Base-by-base conservation (phyloP, 75 land plant species). In the Cupressus sempervirens region DNA sequence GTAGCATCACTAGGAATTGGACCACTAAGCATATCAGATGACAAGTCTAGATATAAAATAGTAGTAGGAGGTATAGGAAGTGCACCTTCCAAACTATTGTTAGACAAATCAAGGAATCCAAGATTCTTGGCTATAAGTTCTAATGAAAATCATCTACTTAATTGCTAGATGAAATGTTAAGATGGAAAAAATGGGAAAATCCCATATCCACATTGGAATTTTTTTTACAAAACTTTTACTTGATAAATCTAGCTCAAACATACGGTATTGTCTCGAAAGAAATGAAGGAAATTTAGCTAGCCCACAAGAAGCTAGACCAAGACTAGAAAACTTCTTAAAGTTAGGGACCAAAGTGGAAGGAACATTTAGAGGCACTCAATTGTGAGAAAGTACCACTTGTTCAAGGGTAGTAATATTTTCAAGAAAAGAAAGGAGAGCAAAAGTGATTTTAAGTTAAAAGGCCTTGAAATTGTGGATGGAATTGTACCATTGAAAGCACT, bases 51-150 rank as follows among this genome's bases (percentile, higher is more conserved):
- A 50, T 50, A 12, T 50, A 50, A 79, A 23, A 75, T 36, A 32
- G 18, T 18, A 40, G 75, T 43, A 14, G 89, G 88, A 3, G 75
- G 83, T 16, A 53, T 32, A 43, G 93, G 93, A 54, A 94, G 81
- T 16, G 73, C 26, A 36, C 93, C 93, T 7, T 89, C 84, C 12
- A 94, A 77, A n/a, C 86, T 84, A 84, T 94, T 94, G 41, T 85
- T 83, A 26, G 86, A 50, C 26, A 93, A 81, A 84, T 87, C 92
- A 30, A 93, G 88, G 34, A 88, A 82, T 18, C 83, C 87, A 9
- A 89, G 85, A 0, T 89, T 40, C 14, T 87, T 83, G 2, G 73
- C 58, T 0, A 90, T 90, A 20, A 93, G 86, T n/a, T 76, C 43
- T 13, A 93, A 92, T 26, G 26, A 41, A 34, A 94, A 90, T 50